These are phyloP conservation scores for Aegilops sharonensis DNA, from an alignment of 176 grass and related monocot genomes.

Conservation along the genomic window DNA sequence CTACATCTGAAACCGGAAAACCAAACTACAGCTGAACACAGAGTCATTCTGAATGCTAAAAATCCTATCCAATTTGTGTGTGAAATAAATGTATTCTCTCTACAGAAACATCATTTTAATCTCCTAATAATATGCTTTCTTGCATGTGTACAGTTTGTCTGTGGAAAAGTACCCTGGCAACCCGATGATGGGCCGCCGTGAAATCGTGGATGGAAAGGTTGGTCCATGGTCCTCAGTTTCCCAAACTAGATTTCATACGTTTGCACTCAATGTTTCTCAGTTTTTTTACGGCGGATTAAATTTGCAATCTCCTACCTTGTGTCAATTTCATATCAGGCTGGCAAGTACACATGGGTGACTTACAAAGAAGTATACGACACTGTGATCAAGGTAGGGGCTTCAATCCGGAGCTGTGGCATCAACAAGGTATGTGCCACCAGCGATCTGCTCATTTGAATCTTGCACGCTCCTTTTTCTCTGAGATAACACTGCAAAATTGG, in stretches of 20 bases:
- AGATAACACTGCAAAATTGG: neutral
- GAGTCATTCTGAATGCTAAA: neutral
- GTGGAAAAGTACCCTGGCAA: conserved; percentile 62
- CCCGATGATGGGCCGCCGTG: conserved; percentile 58
- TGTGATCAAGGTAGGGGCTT: conserved; percentile 71
- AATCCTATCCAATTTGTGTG: neutral
- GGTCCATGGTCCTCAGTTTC: neutral
- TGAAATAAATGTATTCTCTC: neutral
- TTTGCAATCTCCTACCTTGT: conserved; percentile 10
- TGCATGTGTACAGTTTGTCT: conserved; percentile 44
- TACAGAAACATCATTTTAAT: neutral
- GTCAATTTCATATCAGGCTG: conserved; percentile 42
- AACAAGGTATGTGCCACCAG: conserved; percentile 46
- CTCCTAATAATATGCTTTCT: neutral
- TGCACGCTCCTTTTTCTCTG: neutral
- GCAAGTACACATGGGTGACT: conserved; percentile 78
- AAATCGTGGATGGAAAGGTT: conserved; percentile 62
- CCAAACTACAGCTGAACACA: neutral
- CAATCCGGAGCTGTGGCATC: conserved; percentile 63
- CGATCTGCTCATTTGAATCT: neutral
- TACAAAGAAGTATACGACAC: conserved; percentile 81
- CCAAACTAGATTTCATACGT: neutral
- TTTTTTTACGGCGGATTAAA: neutral
- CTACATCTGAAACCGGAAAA: conserved; percentile 63
- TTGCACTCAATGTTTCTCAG: neutral